Conservation (phyloP, 352 stramenopile genomes). For the Phytophthora macrochlamydospora region DNA sequence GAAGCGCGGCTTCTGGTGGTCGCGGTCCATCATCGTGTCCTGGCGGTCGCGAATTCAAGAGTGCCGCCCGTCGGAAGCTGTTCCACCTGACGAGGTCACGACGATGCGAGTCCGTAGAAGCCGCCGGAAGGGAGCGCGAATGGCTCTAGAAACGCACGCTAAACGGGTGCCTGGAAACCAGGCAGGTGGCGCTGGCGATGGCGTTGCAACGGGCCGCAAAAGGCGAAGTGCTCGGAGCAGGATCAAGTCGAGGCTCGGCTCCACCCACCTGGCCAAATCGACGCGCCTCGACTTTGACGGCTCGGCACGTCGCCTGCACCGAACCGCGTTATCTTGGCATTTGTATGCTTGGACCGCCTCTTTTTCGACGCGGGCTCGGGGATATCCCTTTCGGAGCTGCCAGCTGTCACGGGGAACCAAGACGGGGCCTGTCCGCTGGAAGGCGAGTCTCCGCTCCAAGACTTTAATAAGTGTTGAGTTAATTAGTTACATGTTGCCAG, state of each 20-base stretch:
- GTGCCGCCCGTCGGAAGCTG: slow-evolving; percentile 5
- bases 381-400: slow-evolving; percentile 2
- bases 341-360: slow-evolving; percentile 20
- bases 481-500: not conserved
- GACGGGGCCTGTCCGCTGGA: not conserved
- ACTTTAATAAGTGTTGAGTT: not conserved
- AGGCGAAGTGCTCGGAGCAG: slow-evolving; percentile 17
- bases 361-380: not conserved
- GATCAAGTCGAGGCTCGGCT: not conserved
- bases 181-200: slow-evolving; percentile 30
- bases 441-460: too few relatives aligned
- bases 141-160: slow-evolving; percentile 23
- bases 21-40: slow-evolving; percentile 35
- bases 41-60: slow-evolving; percentile 22
- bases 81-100: slow-evolving; percentile 5
- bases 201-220: slow-evolving; percentile 24
- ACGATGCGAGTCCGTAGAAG: slow-evolving; percentile 18
- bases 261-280: slow-evolving; percentile 9
- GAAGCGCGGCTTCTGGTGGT: slow-evolving; percentile 41
- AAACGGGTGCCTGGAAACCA: slow-evolving; percentile 16
- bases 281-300: slow-evolving; percentile 6
- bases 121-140: slow-evolving; percentile 1
- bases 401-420: slow-evolving; percentile 8
- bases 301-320: slow-evolving; percentile 2
- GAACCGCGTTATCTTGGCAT: slow-evolving; percentile 18